phyloP scores from a whole-genome alignment of 2,329 filamentous ascomycete genomes.

The Elsinoe fawcettii region DNA sequence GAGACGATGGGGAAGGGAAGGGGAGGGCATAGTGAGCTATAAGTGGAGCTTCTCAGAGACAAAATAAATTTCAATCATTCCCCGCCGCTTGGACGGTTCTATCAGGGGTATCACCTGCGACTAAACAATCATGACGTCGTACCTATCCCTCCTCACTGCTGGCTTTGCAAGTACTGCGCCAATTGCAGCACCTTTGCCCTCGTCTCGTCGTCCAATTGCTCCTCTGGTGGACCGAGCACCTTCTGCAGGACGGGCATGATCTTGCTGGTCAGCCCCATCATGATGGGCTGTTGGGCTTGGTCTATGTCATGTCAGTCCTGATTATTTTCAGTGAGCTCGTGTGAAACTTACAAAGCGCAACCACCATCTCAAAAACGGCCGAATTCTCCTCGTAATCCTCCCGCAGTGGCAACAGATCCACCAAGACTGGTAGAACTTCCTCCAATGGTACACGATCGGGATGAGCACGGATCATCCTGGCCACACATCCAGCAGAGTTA shows the following conservation, averaged over 20 bases:
- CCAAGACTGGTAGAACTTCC: constrained; percentile 73
- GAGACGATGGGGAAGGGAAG: background rate
- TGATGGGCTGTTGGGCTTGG: constrained; percentile 58
- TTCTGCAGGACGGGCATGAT: constrained; percentile 65
- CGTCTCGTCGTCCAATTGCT: constrained; percentile 67
- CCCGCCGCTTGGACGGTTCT: background rate
- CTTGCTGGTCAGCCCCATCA: constrained; percentile 61
- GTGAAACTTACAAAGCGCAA: constrained; percentile 65
- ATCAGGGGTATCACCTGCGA: background rate
- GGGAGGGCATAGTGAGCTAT: background rate
- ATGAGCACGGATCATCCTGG: constrained; percentile 84
- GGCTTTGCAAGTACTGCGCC: constrained; percentile 44
- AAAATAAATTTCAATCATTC: background rate
- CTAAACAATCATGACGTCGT: background rate
- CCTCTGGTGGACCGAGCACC: constrained; percentile 62
- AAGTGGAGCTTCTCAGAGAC: no score
- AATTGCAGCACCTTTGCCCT: constrained; percentile 58
- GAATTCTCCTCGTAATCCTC: constrained; percentile 97
- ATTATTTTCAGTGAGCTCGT: background rate
- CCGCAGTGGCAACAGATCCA: constrained; percentile 73
- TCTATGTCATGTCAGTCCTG: constrained; percentile 37
- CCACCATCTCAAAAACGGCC: constrained; percentile 84
- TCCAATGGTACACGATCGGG: constrained; percentile 72
- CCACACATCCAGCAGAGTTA: constrained; percentile 86
- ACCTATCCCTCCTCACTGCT: constrained; percentile 16